Conservation (phyloP, 768 basidiomycete genomes). For the Lentinula raphanica region DNA sequence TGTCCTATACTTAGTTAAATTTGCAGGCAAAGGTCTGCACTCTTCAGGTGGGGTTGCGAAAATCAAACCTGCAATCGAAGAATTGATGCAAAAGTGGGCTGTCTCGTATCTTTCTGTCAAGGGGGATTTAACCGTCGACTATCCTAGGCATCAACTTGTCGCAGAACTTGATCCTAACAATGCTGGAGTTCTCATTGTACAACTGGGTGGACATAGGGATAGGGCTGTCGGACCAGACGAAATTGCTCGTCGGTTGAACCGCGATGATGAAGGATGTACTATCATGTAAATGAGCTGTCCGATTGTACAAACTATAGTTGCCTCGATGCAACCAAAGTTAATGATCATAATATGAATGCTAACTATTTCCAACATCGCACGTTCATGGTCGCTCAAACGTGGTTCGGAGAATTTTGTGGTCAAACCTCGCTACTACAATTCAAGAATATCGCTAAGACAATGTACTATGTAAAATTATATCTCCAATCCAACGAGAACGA, state of each 20-base stretch:
- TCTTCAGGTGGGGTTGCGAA: slow-evolving; percentile 73
- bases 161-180: slow-evolving; percentile 79
- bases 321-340: too few relatives aligned
- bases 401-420: too few relatives aligned
- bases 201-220: slow-evolving; percentile 40
- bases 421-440: too few relatives aligned
- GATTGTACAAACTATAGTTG: too few relatives aligned
- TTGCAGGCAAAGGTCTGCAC: slow-evolving; percentile 80
- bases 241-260: slow-evolving; percentile 49
- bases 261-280: slow-evolving; percentile 51
- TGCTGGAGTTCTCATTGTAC: slow-evolving; percentile 78
- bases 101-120: not conserved
- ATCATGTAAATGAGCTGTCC: slow-evolving; percentile 50
- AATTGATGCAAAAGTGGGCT: slow-evolving; percentile 73
- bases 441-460: too few relatives aligned
- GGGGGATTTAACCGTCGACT: not conserved
- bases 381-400: too few relatives aligned
- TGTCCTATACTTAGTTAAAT: not conserved
- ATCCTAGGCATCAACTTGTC: slow-evolving; percentile 59
- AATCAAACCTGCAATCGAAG: slow-evolving; percentile 88
- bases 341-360: too few relatives aligned
- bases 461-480: slow-evolving; percentile 35
- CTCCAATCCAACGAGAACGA: slow-evolving; percentile 83
- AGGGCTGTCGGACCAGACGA: slow-evolving; percentile 50
- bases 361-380: too few relatives aligned